Evolutionary conservation across 169 alveolate species (phyloP).

Genomic region (Plasmodium gaboni): DNA sequence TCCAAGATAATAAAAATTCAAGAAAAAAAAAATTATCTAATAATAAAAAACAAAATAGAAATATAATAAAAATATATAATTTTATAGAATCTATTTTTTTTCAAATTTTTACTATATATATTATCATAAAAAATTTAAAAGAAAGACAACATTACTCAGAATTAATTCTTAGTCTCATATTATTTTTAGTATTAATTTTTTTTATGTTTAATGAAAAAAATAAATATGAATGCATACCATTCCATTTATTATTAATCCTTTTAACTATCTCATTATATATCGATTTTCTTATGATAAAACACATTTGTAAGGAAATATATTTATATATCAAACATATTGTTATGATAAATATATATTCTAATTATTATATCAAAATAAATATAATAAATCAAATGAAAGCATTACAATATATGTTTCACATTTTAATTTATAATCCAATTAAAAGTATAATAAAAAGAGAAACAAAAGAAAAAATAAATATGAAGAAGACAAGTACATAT

Average conservation of each 20-base stretch:
- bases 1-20: too few relatives aligned
- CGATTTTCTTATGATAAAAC: slow-evolving; percentile 5
- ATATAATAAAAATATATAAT: too few relatives aligned
- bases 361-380: too few relatives aligned
- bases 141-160: slow-evolving; percentile 14
- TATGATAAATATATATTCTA: neutral
- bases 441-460: too few relatives aligned
- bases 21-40: too few relatives aligned
- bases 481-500: too few relatives aligned
- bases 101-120: neutral
- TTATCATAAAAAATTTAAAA: slow-evolving; percentile 4
- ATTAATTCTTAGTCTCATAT: slow-evolving; percentile 23
- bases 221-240: slow-evolving; percentile 12
- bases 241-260: slow-evolving; percentile 12
- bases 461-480: too few relatives aligned
- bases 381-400: too few relatives aligned
- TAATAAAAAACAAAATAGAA: too few relatives aligned
- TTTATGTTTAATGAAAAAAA: slow-evolving; percentile 7
- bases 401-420: too few relatives aligned
- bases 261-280: slow-evolving; percentile 29
- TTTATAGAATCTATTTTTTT: too few relatives aligned
- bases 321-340: neutral
- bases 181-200: slow-evolving; percentile 15
- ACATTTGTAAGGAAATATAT: slow-evolving; percentile 2
- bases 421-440: too few relatives aligned